These are phyloP conservation scores for Sedum album DNA, from an alignment of 164 flowering plant species.

Conservation along the genomic window DNA sequence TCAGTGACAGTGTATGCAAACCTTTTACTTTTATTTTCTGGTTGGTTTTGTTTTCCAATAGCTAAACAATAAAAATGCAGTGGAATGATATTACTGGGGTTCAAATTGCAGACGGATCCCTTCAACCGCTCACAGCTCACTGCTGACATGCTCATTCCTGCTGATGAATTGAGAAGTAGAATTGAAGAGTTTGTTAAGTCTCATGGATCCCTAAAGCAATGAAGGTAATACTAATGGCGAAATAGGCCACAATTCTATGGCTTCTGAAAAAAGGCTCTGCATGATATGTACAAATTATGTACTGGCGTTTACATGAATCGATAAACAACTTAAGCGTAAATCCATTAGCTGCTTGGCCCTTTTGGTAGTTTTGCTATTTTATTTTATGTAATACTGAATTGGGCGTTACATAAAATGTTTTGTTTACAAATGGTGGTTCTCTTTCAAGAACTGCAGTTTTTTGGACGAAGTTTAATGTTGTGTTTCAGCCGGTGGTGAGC, in stretches of 20 bases:
- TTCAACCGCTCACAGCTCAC: conserved; percentile 94
- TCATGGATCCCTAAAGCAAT: conserved; percentile 35
- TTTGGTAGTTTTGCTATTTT: too few species aligned
- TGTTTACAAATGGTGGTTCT: too few species aligned
- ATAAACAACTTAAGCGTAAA: too few species aligned
- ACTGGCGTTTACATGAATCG: too few species aligned
- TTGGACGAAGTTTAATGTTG: too few species aligned
- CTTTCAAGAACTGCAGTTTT: too few species aligned
- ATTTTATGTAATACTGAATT: too few species aligned
- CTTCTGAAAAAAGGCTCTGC: background rate
- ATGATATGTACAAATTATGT: background rate
- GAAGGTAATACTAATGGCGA: background rate
- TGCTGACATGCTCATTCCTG: conserved; percentile 82
- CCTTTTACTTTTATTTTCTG: background rate
- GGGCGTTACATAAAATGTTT: too few species aligned
- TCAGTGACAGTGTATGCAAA: conserved; percentile 73
- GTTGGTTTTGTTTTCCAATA: background rate
- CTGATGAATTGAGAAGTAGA: conserved; percentile 59
- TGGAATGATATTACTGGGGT: background rate
- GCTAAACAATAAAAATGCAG: background rate
- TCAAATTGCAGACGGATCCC: conserved; percentile 68
- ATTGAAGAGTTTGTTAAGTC: conserved; percentile 72
- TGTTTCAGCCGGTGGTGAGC: too few species aligned
- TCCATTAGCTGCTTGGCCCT: too few species aligned
- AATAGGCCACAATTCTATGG: background rate